These are phyloP conservation scores for Solanum pennellii DNA, from an alignment of 257 asterid species.

Conservation along the genomic window DNA sequence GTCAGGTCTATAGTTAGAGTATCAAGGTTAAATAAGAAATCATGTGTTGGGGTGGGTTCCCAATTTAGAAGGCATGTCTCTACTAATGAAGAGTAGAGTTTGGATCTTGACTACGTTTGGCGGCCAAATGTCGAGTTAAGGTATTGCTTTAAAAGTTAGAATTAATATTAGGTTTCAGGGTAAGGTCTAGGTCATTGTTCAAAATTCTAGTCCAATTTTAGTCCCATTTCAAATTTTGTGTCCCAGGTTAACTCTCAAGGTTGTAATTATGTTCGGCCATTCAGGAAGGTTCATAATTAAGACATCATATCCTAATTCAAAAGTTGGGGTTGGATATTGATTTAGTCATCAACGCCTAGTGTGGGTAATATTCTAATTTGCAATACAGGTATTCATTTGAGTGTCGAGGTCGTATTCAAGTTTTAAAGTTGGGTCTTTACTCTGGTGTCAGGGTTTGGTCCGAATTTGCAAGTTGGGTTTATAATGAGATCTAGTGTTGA, in stretches of 20 bases:
- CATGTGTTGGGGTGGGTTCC: neutral
- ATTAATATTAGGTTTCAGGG: too few relatives aligned
- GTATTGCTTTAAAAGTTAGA: neutral
- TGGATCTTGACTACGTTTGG: too few relatives aligned
- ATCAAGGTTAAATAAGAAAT: neutral
- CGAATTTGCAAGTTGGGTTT: neutral
- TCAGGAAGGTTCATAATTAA: too few relatives aligned
- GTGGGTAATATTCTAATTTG: neutral
- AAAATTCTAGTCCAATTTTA: too few relatives aligned
- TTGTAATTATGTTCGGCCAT: too few relatives aligned
- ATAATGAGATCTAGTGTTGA: neutral
- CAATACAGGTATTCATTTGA: neutral
- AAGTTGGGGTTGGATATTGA: neutral
- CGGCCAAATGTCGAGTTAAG: neutral
- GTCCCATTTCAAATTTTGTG: too few relatives aligned
- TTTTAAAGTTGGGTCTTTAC: neutral
- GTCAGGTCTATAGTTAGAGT: neutral
- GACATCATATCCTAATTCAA: too few relatives aligned
- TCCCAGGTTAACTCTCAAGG: too few relatives aligned
- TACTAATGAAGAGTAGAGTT: too few relatives aligned
- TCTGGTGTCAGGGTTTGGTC: neutral
- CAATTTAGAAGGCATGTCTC: neutral
- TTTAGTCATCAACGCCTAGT: too few relatives aligned
- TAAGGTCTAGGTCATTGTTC: too few relatives aligned
- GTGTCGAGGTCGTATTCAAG: neutral